Conservation (phyloP, 192 early-diverging fungal genomes). For the Coemansia sp. region DNA sequence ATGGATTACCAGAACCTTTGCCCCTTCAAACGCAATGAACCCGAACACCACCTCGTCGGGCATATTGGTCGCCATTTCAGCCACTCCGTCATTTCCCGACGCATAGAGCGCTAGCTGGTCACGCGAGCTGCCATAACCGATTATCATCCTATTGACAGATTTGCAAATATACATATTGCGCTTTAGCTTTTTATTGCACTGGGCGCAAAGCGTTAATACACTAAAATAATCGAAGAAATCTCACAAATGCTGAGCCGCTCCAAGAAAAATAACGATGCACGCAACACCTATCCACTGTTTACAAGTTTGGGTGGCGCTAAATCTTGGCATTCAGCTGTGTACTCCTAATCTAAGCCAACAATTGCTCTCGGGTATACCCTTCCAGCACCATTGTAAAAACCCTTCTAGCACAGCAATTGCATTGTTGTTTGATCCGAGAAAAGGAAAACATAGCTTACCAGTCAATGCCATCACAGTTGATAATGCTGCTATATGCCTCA, state of each 20-base stretch:
- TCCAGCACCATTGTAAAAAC: too few relatives aligned
- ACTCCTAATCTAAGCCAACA: too few relatives aligned
- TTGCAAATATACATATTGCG: too few relatives aligned
- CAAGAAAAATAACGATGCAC: neutral
- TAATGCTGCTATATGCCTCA: constrained; percentile 37
- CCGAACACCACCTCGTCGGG: constrained; percentile 44
- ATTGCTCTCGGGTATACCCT: too few relatives aligned
- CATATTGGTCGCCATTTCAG: constrained; percentile 40
- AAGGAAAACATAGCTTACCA: constrained; percentile 24
- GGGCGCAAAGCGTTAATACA: neutral
- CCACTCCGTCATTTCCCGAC: constrained; percentile 30
- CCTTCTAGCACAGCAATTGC: too few relatives aligned
- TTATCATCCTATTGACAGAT: constrained; percentile 33
- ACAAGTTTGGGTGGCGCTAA: too few relatives aligned
- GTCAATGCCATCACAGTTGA: constrained; percentile 36
- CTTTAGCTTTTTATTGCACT: too few relatives aligned
- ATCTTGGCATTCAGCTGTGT: too few relatives aligned
- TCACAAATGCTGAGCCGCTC: neutral
- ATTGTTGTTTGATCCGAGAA: neutral
- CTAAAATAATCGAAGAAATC: too few relatives aligned
- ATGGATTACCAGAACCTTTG: constrained; percentile 47
- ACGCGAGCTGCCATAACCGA: constrained; percentile 46
- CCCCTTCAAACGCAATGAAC: constrained; percentile 44
- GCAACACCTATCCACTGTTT: too few relatives aligned
- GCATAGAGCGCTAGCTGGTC: constrained; percentile 42